Base-by-base conservation (phyloP, 2,329 filamentous ascomycete genomes). In the Paramyrothecium sp. region DNA sequence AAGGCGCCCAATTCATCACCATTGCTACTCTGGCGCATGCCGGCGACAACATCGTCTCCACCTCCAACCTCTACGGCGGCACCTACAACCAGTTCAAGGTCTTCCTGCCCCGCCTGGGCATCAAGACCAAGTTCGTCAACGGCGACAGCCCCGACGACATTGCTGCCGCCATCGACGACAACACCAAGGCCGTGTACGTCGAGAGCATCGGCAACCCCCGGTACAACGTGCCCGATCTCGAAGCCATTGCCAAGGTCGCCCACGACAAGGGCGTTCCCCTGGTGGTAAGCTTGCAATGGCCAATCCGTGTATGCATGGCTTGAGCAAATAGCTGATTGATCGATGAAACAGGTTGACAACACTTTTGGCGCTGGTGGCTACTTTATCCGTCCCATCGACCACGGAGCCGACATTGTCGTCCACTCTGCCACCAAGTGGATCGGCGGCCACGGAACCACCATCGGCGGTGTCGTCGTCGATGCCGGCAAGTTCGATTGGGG, bases 41-140 rank as follows among this genome's bases (percentile, higher is more conserved):
- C 0, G 94, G 94, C 51, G 93, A 97, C 80, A 97, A 97, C 80
- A 96, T 97, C 65, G 85, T 97, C 54, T 89, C 91, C 13, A 97
- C 94, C 7, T 88, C 89, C 53, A 96, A 96, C 76, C 80, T 97
- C 57, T 97, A 97, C 76, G 93, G 93, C 63, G 93, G 93, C 72
- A 97, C 94, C 17, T 97, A 97, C 81, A 97, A 98, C 78, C 94
- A 97, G 79, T 87, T 97, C 78, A 97, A 97, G 78, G 92, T 97
- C 50, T 84, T 92, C 64, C 81, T 97, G 56, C 89, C 92, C 7
- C 86, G 93, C n/a, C 77, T 97, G 50, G 94, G 94, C 60, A 92
- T 98, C 70, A 80, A 81, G 47, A 95, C 92, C 69, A 96, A 93
- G 78, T 97, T 97, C 67, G 84, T 97, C 68, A 81, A 87, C 56